phyloP scores from a whole-genome alignment of 352 stramenopile genomes.

The Pythium volutum region DNA sequence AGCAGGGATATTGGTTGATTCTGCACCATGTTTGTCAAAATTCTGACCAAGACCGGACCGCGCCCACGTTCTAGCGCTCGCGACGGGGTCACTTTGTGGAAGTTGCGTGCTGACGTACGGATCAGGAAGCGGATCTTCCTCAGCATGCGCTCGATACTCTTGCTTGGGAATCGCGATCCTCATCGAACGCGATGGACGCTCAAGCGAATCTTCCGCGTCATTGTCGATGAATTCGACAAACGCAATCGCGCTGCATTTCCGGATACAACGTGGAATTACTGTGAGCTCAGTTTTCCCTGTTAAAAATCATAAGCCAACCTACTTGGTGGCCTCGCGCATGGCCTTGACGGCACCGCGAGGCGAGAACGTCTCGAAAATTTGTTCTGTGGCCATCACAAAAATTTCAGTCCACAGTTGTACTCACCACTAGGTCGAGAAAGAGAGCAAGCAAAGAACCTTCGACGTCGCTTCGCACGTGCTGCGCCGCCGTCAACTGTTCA shows the following conservation, averaged over 20 bases:
- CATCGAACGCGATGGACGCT: constrained; percentile 6
- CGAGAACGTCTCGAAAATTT: constrained; percentile 64
- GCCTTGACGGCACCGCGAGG: constrained; percentile 38
- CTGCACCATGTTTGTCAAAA: no score
- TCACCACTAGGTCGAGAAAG: neutral
- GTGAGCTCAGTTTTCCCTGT: neutral
- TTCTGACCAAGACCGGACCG: constrained; percentile 13
- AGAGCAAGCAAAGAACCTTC: constrained; percentile 27
- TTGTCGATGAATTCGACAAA: constrained; percentile 11
- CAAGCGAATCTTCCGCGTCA: constrained; percentile 9
- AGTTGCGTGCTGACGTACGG: constrained; percentile 12
- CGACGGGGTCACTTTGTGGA: neutral
- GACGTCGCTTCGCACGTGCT: constrained; percentile 37
- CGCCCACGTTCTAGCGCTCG: constrained; percentile 7
- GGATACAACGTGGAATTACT: neutral
- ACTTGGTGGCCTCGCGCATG: constrained; percentile 48
- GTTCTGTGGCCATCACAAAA: constrained; percentile 29
- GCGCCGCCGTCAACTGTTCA: constrained; percentile 33
- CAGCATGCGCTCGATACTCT: neutral
- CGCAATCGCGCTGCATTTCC: constrained; percentile 12
- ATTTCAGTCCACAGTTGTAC: neutral
- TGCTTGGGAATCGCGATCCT: constrained; percentile 12
- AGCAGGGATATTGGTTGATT: no score
- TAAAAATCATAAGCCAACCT: neutral
- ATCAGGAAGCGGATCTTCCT: constrained; percentile 11